Evolutionary conservation across 495 filamentous ascomycete genomes (phyloP), one percentile per base, ranked within the genome.

Genomic region (Xylaria curta): DNA sequence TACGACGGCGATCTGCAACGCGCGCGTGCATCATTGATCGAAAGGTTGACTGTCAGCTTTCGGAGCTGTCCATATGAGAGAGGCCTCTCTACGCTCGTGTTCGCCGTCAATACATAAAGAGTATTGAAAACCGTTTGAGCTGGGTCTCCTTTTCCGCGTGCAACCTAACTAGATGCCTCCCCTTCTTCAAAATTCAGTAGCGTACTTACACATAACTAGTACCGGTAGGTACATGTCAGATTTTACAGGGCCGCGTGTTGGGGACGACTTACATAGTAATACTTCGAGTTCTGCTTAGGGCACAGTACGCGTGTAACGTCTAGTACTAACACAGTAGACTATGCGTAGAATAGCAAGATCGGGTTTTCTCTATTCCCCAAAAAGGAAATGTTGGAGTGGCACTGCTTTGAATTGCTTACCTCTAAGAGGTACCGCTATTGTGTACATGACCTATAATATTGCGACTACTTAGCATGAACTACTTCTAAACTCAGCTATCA

Each of bases 1-100:
- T 46, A 69, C 67, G 54, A 60, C 54, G 26, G 12, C n/a, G 67
- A 61, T 69, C 67, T 61, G 33, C 60, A 28, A 62, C 21, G 38
- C 60, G 49, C 47, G 47, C 49, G 33, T 19, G 9, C 38, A 42
- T 42, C 38, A 38, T 54, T 12, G 10, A 38, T 54, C 49, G 12
- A 24, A 19, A 40, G 47, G 19, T 28, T 44, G n/a, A n/a, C n/a
- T n/a, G 60, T 63, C 60, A 68, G 65, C 49, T 28, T 28, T 40
- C 51, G 44, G 62, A 33, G 62, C 44, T 51, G 36, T 51, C n/a
- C 24, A 26, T 58, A 36, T 1, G 13, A 21, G 15, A 28, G 51
- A 68, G 65, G 65, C 65, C 65, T 12, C 51, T 58, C 36, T 24
- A 10, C 65, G 36, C 46, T 40, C n/a, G 28, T 46, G 36, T 49